Evolutionary conservation across 257 asterid genomes (phyloP), one percentile per base, ranked within the genome.

Genomic region (Hygrophila difformis): DNA sequence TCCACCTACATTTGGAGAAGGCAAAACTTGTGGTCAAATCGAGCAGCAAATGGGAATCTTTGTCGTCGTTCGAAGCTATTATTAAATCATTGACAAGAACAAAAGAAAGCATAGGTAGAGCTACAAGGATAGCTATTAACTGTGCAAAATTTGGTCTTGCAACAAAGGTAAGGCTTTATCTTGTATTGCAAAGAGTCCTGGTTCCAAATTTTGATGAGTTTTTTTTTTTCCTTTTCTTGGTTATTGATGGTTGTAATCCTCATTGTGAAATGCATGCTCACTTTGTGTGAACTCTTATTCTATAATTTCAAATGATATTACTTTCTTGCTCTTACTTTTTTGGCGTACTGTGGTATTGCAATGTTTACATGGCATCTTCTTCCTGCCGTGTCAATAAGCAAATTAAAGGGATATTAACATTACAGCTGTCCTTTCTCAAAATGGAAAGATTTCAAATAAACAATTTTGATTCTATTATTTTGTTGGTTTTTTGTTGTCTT

Each of bases 111-210:
- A 87, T 87, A 18, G 78, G 75, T 40, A 74, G 92, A 40, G 94
- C 97, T 10, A 87, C 97, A 10, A 80, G 81, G 51, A 44, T 73
- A 54, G 94, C 97, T 40, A 80, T 87, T 43, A 95, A 87, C 61
- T 84, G 93, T 70, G 92, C 93, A 29, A 84, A 84, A 56, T 57
- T 50, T 50, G 95, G 97, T 36, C 73, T 79, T 65, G 95, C 95
- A 53, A 61, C 85, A 53, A 78, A 81, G 95, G 97, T 87, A 78
- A n/a, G 45, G 35, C 23, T 44, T 45, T 23, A 40, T 13, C 37
- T 56, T 12, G 47, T 36, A 17, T 2, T 45, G 48, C 16, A 39
- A 29, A 29, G 39, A 29, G 16, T 48, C 42, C 10, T 51, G 41
- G 71, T 37, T 51, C 48, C 1, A 35, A 3, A 24, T 8, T 48